Conservation (phyloP, 768 basidiomycete genomes). For the Crassisporium funariophilum region DNA sequence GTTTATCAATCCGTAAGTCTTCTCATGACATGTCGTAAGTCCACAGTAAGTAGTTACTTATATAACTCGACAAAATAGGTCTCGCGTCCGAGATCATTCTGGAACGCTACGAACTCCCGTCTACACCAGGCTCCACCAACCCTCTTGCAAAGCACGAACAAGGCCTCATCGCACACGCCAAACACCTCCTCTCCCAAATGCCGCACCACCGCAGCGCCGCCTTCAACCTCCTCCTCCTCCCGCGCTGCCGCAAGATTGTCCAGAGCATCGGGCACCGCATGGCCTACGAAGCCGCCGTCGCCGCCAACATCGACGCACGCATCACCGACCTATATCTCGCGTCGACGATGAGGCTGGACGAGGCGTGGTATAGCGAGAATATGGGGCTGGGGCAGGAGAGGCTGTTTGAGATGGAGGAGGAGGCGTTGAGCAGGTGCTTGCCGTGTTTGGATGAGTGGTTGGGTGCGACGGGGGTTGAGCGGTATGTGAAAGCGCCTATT, state of each 20-base stretch:
- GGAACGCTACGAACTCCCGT: constrained; percentile 18
- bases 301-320: constrained; percentile 21
- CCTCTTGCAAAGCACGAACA: constrained; percentile 24
- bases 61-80: too few species aligned
- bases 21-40: not conserved
- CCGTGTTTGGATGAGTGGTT: constrained; percentile 26
- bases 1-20: constrained; percentile 8
- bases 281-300: constrained; percentile 43
- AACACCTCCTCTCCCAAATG: constrained; percentile 17
- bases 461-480: constrained; percentile 12
- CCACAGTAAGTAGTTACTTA: too few species aligned
- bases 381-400: constrained; percentile 24
- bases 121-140: constrained; percentile 9
- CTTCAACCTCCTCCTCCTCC: constrained; percentile 40
- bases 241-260: constrained; percentile 36
- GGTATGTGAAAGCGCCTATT: constrained; percentile 22
- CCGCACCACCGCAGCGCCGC: constrained; percentile 29
- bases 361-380: constrained; percentile 43
- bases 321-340: constrained; percentile 42
- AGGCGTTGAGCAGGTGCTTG: constrained; percentile 27
- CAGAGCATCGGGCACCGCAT: constrained; percentile 48
- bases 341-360: constrained; percentile 31
- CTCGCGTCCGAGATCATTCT: constrained; percentile 31
- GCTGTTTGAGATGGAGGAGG: constrained; percentile 24
- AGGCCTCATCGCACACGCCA: constrained; percentile 13